phyloP scores from a whole-genome alignment of 106 monocot species.

The Phalaenopsis aphrodite region DNA sequence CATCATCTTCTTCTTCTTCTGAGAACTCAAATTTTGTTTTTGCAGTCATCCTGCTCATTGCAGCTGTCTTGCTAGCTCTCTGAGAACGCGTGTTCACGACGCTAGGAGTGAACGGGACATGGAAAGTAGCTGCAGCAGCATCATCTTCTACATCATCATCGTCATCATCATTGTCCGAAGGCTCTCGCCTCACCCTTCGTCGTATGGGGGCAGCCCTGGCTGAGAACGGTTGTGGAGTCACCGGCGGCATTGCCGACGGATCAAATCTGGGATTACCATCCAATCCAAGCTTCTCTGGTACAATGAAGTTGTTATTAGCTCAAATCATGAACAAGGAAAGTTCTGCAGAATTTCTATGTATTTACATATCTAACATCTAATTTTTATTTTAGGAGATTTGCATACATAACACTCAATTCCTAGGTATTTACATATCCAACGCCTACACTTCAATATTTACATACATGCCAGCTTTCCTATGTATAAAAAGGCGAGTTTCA shows the following conservation, averaged over 20 bases:
- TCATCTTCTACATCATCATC: conserved; percentile 19
- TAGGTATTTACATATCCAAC: too few relatives aligned
- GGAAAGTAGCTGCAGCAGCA: conserved; percentile 7
- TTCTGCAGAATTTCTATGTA: too few relatives aligned
- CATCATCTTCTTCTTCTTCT: conserved; percentile 29
- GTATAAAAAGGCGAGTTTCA: too few relatives aligned
- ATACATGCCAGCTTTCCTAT: too few relatives aligned
- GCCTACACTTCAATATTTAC: too few relatives aligned
- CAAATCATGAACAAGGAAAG: not conserved
- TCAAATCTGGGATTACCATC: conserved; percentile 29
- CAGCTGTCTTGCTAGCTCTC: conserved; percentile 77
- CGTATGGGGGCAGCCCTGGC: conserved; percentile 36
- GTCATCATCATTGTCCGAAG: conserved; percentile 9
- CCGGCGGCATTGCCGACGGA: conserved; percentile 18
- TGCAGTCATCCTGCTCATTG: conserved; percentile 63
- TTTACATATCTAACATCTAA: too few relatives aligned
- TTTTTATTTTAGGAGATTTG: too few relatives aligned
- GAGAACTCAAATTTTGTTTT: conserved; percentile 8
- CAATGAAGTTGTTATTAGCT: not conserved
- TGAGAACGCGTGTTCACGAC: conserved; percentile 33
- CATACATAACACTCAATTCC: too few relatives aligned
- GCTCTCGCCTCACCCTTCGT: conserved; percentile 31
- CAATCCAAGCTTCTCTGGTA: conserved; percentile 49
- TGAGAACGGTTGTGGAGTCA: conserved; percentile 49
- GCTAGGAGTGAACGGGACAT: conserved; percentile 26